A percentile compares a stretch with the other conserved stretches of the same genome.
Evolutionary conservation across 257 asterid species (phyloP).

Genomic region (Scutellaria minor): DNA sequence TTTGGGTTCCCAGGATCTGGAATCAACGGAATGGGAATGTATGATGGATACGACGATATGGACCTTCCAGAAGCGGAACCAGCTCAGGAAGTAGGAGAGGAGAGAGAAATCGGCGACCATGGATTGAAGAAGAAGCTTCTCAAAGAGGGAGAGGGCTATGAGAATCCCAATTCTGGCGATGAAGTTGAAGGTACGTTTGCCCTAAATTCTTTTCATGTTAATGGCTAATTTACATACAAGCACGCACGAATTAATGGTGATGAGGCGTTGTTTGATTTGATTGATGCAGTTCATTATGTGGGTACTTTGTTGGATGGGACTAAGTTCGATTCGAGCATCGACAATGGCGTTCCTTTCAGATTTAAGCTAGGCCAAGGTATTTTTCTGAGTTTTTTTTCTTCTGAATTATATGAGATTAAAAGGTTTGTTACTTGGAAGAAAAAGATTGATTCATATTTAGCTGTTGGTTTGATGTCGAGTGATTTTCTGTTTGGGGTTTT

Average conservation of each 20-base stretch:
- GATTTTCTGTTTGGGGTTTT: neutral
- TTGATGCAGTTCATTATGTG: slow-evolving; percentile 62
- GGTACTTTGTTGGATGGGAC: slow-evolving; percentile 64
- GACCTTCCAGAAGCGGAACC: slow-evolving; percentile 33
- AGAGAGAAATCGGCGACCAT: slow-evolving; percentile 43
- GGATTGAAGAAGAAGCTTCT: slow-evolving; percentile 54
- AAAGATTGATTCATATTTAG: neutral
- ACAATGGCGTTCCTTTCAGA: slow-evolving; percentile 47
- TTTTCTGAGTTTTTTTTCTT: no score
- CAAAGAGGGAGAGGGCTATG: slow-evolving; percentile 55
- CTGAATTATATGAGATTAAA: neutral
- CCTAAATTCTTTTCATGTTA: neutral
- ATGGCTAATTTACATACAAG: neutral
- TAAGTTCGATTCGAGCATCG: slow-evolving; percentile 59
- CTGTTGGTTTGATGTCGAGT: neutral
- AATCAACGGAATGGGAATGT: slow-evolving; percentile 36
- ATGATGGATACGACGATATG: slow-evolving; percentile 18
- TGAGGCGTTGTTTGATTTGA: slow-evolving; percentile 17
- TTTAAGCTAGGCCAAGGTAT: slow-evolving; percentile 62
- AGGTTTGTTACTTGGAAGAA: neutral
- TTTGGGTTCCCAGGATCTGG: slow-evolving; percentile 43
- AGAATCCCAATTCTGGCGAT: slow-evolving; percentile 47
- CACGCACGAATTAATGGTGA: neutral
- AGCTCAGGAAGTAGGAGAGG: slow-evolving; percentile 46
- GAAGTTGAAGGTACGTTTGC: slow-evolving; percentile 54